Conservation (phyloP, 345 rosid genomes). For the Raphanus raphanistrum region DNA sequence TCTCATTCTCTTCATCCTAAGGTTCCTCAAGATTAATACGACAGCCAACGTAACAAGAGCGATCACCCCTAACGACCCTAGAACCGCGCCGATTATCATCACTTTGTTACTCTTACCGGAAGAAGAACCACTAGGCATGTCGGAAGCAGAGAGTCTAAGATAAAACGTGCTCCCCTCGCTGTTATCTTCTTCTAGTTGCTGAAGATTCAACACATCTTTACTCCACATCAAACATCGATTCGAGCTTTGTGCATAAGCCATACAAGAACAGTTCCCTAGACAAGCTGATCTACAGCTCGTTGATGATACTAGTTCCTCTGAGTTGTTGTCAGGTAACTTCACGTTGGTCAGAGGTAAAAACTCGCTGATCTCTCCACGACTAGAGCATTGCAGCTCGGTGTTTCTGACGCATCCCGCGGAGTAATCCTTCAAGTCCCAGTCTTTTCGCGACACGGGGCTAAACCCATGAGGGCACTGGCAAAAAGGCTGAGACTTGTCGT, state of each 20-base stretch:
- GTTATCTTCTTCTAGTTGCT: slow-evolving; percentile 42
- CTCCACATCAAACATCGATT: slow-evolving; percentile 56
- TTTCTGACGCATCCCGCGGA: slow-evolving; percentile 64
- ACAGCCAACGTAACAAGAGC: slow-evolving; percentile 35
- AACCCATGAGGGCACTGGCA: slow-evolving; percentile 61
- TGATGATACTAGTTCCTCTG: slow-evolving; percentile 2
- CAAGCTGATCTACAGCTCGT: slow-evolving; percentile 54
- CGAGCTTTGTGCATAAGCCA: slow-evolving; percentile 54
- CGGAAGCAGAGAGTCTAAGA: slow-evolving; percentile 70
- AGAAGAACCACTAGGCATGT: slow-evolving; percentile 40
- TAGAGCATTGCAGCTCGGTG: slow-evolving; percentile 47
- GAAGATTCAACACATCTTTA: slow-evolving; percentile 48
- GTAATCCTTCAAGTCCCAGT: slow-evolving; percentile 57
- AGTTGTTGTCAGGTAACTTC: slow-evolving; percentile 25
- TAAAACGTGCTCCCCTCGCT: slow-evolving; percentile 41
- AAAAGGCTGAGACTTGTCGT: slow-evolving; percentile 41
- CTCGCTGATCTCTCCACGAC: slow-evolving; percentile 28
- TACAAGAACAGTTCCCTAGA: slow-evolving; percentile 57
- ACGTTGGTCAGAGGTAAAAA: slow-evolving; percentile 36
- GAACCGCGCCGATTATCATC: slow-evolving; percentile 43
- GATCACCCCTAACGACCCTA: slow-evolving; percentile 39
- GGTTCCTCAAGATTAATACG: slow-evolving; percentile 33
- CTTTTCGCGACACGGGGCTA: slow-evolving; percentile 25
- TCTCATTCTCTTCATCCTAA: slow-evolving; percentile 36
- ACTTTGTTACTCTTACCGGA: slow-evolving; percentile 37